A percentile compares a stretch with the other conserved stretches of the same genome.
These are phyloP conservation scores for Solanum bulbocastanum DNA, from an alignment of 257 asterid species.

Conservation along the genomic window DNA sequence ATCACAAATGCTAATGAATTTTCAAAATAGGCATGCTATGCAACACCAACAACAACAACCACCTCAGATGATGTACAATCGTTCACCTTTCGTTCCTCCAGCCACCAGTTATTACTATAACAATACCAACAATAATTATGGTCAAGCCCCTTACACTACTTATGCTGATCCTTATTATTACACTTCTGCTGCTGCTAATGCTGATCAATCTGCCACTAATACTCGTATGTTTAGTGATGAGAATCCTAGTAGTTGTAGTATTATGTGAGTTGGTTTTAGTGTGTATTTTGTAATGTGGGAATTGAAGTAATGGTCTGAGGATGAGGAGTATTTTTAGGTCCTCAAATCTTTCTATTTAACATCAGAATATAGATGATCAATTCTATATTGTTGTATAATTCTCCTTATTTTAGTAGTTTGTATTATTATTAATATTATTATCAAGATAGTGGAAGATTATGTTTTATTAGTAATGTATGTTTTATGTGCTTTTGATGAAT, in stretches of 20 bases:
- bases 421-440: not conserved
- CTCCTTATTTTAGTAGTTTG: not conserved
- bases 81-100: constrained; percentile 44
- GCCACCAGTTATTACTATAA: constrained; percentile 46
- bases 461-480: no score
- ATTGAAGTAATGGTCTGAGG: constrained; percentile 1
- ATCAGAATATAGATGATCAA: not conserved
- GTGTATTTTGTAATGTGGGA: constrained; percentile 8
- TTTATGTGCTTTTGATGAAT: not conserved
- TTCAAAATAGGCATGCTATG: constrained; percentile 39
- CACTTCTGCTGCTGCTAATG: not conserved
- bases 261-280: constrained; percentile 31
- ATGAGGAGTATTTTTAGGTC: constrained; percentile 1
- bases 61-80: constrained; percentile 64
- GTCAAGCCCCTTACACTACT: constrained; percentile 17
- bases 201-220: constrained; percentile 14
- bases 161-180: constrained; percentile 4
- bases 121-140: constrained; percentile 19
- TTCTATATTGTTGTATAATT: not conserved
- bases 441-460: not conserved
- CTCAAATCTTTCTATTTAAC: not conserved
- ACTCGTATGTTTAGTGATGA: constrained; percentile 52
- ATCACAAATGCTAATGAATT: constrained; percentile 38
- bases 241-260: constrained; percentile 47
- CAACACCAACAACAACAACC: constrained; percentile 14